These are phyloP conservation scores for Kazachstania africana DNA, from an alignment of 805 yeast genomes.

Conservation along the genomic window DNA sequence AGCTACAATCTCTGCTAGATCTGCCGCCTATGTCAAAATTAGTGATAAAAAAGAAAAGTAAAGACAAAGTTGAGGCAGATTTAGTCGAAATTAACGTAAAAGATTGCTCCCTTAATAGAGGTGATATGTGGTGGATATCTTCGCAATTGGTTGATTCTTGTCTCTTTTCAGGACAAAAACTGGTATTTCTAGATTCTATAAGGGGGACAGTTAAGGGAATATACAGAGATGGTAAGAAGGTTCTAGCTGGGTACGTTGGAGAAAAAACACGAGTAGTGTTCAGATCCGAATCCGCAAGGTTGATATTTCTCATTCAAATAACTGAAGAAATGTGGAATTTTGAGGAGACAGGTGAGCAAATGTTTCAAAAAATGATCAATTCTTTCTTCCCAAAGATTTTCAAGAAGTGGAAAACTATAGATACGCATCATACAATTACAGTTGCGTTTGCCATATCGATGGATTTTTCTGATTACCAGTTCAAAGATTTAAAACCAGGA, in stretches of 20 bases:
- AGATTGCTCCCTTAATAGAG: conserved; percentile 73
- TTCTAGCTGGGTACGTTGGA: conserved; percentile 68
- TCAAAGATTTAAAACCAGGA: conserved; percentile 55
- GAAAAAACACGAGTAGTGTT: conserved; percentile 67
- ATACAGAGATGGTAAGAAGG: conserved; percentile 51
- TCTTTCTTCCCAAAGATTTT: conserved; percentile 86
- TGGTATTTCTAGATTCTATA: conserved; percentile 50
- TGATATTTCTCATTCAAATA: conserved; percentile 75
- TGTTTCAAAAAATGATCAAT: conserved; percentile 85
- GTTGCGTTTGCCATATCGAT: conserved; percentile 78
- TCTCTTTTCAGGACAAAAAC: conserved; percentile 51
- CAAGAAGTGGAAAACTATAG: conserved; percentile 74
- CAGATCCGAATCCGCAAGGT: conserved; percentile 81
- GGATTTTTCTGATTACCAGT: conserved; percentile 39
- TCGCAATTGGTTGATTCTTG: conserved; percentile 50
- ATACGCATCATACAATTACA: conserved; percentile 84
- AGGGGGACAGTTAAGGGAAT: conserved; percentile 55
- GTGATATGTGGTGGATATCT: conserved; percentile 85
- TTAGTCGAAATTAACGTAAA: conserved; percentile 70
- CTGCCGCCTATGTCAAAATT: conserved; percentile 60
- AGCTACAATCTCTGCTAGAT: conserved; percentile 47
- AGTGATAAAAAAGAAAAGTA: conserved; percentile 37
- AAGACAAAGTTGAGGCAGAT: conserved; percentile 55
- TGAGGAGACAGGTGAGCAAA: conserved; percentile 90
- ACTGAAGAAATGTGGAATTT: conserved; percentile 97